Evolutionary conservation across 2,329 filamentous ascomycete genomes (phyloP), one percentile per base, ranked within the genome.

Genomic region (Colletotrichum cordylinicola): DNA sequence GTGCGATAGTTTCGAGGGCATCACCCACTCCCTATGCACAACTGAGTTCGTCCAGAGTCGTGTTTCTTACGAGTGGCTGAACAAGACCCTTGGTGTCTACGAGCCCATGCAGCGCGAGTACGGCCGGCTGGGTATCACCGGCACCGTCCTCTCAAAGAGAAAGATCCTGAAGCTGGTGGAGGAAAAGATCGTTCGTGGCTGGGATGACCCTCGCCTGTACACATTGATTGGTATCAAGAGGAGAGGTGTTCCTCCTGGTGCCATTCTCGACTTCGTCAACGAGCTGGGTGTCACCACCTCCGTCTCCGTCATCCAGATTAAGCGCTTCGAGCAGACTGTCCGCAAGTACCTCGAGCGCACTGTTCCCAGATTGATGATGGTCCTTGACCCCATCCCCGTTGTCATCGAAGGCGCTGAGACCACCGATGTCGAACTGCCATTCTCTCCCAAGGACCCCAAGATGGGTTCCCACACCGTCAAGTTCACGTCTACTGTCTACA

Each of bases 51-150:
- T 96, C 78, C 91, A 95, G 67, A 94, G 94, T 24, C 89, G 96
- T 75, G 93, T 94, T 62, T 97, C 95, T 52, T 99, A 98, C 82
- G 96, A 98, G 82, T 98, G 91, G 92, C 88, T 98, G 39, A 95
- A 97, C 84, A 93, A 95, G 84, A 91, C 92, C 13, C 74, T 89
- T 98, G 16, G 95, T 93, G 43, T 93, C 72, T 98, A 98, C 84
- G 91, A 95, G 81, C 96, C 96, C 1, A 98, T 98, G 95, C 96
- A 98, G 89, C 90, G 96, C 83, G 96, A 98, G 86, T 98, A 91
- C 79, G 90, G 87, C 70, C 91, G 94, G 77, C 87, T 96, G 37
- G 70, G 70, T 31, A 75, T 77, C 48, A 76, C 72, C 24, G 75
- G 96, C 18, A 98, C 96, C 0, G 93, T 98, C 70, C 90, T 98